These are phyloP conservation scores for Rubus parviflorus DNA, from an alignment of 306 rosid genomes.

Conservation along the genomic window DNA sequence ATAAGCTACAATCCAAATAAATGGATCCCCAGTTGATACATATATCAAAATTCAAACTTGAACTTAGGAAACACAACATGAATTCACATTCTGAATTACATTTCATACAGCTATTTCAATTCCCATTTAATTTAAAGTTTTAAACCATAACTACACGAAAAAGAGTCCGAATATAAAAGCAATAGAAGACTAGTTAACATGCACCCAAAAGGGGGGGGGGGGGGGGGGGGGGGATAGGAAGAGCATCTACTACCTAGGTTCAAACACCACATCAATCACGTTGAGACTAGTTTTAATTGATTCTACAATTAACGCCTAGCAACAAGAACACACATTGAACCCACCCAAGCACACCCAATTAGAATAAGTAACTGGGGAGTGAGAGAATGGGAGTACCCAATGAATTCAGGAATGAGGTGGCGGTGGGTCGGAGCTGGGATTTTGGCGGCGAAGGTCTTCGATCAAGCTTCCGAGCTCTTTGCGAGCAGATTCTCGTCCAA, in stretches of 20 bases:
- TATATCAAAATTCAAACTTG: neutral
- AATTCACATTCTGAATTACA: neutral
- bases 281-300: neutral
- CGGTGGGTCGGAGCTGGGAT: no score
- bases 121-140: neutral
- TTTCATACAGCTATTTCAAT: neutral
- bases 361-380: neutral
- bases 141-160: no score
- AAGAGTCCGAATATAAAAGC: neutral
- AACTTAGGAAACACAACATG: neutral
- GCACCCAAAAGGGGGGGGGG: neutral
- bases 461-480: no score
- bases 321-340: neutral
- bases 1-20: slow-evolving; percentile 12
- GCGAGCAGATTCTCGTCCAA: no score
- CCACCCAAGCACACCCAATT: neutral
- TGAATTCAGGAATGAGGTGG: slow-evolving; percentile 48
- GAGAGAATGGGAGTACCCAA: slow-evolving; percentile 5
- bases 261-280: neutral
- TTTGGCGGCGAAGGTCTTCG: no score
- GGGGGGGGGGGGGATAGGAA: neutral
- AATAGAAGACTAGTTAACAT: neutral
- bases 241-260: neutral
- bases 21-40: neutral
- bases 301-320: neutral